A percentile compares a stretch with the other conserved stretches of the same genome.
Conservation (phyloP, 176 grass and related monocot genomes). For the Oryza nivara region DNA sequence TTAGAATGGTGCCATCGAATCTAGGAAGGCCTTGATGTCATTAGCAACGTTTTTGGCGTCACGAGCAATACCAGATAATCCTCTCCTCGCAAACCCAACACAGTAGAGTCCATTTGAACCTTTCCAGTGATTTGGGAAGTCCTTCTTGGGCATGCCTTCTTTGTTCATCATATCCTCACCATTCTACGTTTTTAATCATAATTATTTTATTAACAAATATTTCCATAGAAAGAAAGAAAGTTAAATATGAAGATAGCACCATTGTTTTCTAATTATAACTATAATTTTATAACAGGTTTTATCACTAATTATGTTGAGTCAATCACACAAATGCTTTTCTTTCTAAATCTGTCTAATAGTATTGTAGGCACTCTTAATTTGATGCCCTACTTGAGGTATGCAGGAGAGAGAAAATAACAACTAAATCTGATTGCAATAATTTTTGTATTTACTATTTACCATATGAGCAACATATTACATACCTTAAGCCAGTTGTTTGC, state of each 20-base stretch:
- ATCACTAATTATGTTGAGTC: not conserved
- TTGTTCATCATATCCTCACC: slow-evolving; percentile 41
- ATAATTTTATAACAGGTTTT: not conserved
- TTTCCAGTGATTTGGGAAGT: slow-evolving; percentile 69
- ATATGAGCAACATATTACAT: not conserved
- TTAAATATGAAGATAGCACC: not conserved
- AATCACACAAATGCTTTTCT: not conserved
- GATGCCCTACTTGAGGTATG: not conserved
- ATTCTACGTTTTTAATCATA: slow-evolving; percentile 33
- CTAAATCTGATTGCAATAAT: not conserved
- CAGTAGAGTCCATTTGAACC: slow-evolving; percentile 62
- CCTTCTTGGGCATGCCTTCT: slow-evolving; percentile 52
- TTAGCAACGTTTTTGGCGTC: slow-evolving; percentile 54
- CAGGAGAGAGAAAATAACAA: not conserved
- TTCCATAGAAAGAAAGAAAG: not conserved
- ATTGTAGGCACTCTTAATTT: not conserved
- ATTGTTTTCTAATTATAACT: not conserved
- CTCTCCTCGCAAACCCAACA: slow-evolving; percentile 56
- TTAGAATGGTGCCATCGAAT: not conserved
- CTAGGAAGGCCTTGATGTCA: slow-evolving; percentile 50
- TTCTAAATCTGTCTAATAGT: not conserved
- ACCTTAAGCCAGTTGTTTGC: slow-evolving; percentile 67
- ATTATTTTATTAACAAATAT: not conserved
- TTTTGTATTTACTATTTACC: not conserved
- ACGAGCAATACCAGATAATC: slow-evolving; percentile 49